phyloP scores from a whole-genome alignment of 2,329 filamentous ascomycete genomes.

The Apiospora koreana region DNA sequence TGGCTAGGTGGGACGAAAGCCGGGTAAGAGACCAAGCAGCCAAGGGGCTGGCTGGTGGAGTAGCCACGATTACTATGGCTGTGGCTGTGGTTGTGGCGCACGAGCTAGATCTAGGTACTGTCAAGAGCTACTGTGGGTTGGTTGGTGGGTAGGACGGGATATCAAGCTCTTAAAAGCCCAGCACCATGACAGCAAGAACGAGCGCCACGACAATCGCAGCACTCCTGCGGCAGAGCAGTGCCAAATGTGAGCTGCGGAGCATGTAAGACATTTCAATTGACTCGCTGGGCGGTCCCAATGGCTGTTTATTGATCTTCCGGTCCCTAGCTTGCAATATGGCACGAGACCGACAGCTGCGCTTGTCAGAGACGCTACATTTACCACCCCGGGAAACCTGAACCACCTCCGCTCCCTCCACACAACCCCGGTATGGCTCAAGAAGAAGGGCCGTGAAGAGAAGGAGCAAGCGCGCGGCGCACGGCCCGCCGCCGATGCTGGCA shows the following conservation, averaged over 20 bases:
- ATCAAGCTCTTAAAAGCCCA: constrained; percentile 3
- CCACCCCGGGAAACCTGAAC: background rate
- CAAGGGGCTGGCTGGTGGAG: no score
- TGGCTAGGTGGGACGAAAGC: no score
- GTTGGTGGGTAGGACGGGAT: background rate
- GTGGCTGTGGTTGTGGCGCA: no score
- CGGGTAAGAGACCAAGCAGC: no score
- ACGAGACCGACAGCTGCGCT: constrained; percentile 6
- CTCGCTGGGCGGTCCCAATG: background rate
- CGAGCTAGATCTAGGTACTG: no score
- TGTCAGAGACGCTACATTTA: background rate
- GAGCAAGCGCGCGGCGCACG: background rate
- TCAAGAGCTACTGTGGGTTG: background rate
- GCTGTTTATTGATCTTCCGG: background rate
- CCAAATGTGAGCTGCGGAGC: constrained; percentile 10
- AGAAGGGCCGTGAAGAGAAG: constrained; percentile 3
- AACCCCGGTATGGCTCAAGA: constrained; percentile 7
- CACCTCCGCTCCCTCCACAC: constrained; percentile 13
- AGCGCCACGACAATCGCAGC: background rate
- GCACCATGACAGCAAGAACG: background rate
- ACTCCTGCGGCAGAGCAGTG: constrained; percentile 1
- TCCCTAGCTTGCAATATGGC: constrained; percentile 12
- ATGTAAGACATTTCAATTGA: constrained; percentile 14
- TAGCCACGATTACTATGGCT: no score
- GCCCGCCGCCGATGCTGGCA: constrained; percentile 3